Evolutionary conservation across 225 moss, liverwort and hornwort genomes (phyloP), one percentile per base, ranked within the genome.

Genomic region (Anthoceros angustus): DNA sequence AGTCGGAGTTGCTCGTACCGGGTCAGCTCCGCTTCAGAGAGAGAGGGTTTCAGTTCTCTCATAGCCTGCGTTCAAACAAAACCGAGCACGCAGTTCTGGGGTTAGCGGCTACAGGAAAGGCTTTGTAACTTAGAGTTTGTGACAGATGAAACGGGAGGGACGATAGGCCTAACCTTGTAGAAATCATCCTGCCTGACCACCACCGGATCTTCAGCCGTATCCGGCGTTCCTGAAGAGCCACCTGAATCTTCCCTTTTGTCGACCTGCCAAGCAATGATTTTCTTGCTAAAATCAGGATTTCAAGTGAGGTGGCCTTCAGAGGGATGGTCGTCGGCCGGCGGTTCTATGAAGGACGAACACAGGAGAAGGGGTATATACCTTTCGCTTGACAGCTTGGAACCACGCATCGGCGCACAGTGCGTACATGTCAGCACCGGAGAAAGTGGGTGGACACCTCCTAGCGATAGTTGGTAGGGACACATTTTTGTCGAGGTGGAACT

Each of bases 351-450:
- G 16, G 10, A n/a, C 24, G 46, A 25, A 10, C 20, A 41, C 42
- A 38, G 32, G 20, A 46, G 50, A 4, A 0, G 46, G 6, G 55
- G 7, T 40, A 32, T 32, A 32, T 86, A 98, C 98, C 92, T 98
- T 87, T 66, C 82, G 79, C 69, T 98, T 98, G n/a, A 86, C 92
- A 71, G 89, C 98, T 70, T 92, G 92, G 70, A 86, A 86, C 98
- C 98, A 98, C 64, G 98, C 98, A 83, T 98, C 98, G 61, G 98
- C 98, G 78, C 98, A 98, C 18, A 98, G 79, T 6, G 98, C 98
- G 70, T 98, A 98, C 70, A 98, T 79, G 66, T 98, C 98, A 75
- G 98, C 98, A 68, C 98, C 98, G 26, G 92, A 92, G 48, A 87
- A 98, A 77, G 83, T 98, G 32, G 73, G 75, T 62, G 91, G 92